Evolutionary conservation across 768 basidiomycete genomes (phyloP), one percentile per base, ranked within the genome.

Genomic region (Lentinula edodes): DNA sequence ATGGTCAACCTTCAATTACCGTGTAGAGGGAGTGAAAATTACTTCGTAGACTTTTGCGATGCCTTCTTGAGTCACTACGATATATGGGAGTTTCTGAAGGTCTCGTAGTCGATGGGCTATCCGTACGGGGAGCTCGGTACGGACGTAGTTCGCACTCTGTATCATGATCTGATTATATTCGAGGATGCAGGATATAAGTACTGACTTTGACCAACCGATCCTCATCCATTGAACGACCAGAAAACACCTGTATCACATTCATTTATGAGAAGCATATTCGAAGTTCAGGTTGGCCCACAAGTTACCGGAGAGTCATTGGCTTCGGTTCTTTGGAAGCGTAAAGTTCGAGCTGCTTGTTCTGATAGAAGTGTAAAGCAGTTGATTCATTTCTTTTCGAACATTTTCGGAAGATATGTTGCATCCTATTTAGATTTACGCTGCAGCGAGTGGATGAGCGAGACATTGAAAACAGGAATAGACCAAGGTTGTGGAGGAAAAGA

Each of bases 71-170:
- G 89, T 91, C 34, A 94, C 92, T 7, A 93, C 92, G 23, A 90
- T 83, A 68, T 90, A 94, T 4, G 94, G 93, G 52, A 96, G 77
- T 1, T 85, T 78, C 74, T 96, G 94, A 66, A 96, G 78, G 68
- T 96, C 94, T 61, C 91, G 85, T 62, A 95, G 74, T 52, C 94
- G 83, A 71, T 95, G 93, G 4, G 93, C 89, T 67, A 95, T 90
- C 41, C 93, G 85, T 13, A 93, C 86, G 8, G 94, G 93, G 6
- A 96, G 75, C 69, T 96, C 93, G 5, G 90, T 90, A 56, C 93
- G 86, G 46, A 96, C 91, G 73, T 94, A 93, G 71, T 94, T 94
- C 58, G 91, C 93, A 64, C 90, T 92, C 92, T 58, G 41, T 16
- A 45, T 20, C 53, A 53, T 52, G 56, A 28, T 60, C 46, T 39